Evolutionary conservation across 371 early-diverging fungal species (phyloP), one percentile per base, ranked within the genome.

Genomic region (Lichtheimia ornata): DNA sequence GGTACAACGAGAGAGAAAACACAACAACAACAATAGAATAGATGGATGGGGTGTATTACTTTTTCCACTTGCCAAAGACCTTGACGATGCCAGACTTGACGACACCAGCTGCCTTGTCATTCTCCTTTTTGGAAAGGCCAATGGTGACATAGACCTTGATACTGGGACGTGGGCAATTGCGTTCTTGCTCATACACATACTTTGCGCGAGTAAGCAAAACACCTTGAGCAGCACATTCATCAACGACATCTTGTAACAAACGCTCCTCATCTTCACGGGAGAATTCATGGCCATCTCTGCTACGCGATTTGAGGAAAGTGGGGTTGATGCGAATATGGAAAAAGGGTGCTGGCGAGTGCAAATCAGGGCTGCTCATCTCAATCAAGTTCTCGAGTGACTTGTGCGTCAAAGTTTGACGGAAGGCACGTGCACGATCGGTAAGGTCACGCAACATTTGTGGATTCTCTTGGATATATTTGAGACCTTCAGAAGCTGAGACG

Each of bases 101-200:
- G 5, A 88, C 82, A 42, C 77, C 72, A 4, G 92, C 94, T 2
- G 91, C 91, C 73, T 89, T 90, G 67, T 95, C 94, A 35, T 86
- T 83, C 54, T 97, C 97, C 71, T 92, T 89, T 71, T 84, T 84
- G 11, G 88, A 82, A 53, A 92, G 88, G 5, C 84, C 92, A 22
- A 89, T 83, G 9, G 90, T 86, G 3, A 94, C 85, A 47, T 85
- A 81, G 35, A 97, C 79, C 62, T 94, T 87, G 69, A 98, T 91
- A 64, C 90, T 91, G 3, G 97, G 92, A 61, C 81, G 77, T 4
- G 93, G 91, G 56, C 83, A 70, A 50, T 65, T 53, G 43, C 78
- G 76, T 76, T 98, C 99, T 67, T 97, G 97, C n/a, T 77, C 84
- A 40, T 82, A 74, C 1, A 93, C 91, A 66, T 95, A 95, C 72